Evolutionary conservation across 2,329 filamentous ascomycete species (phyloP), one percentile per base, ranked within the genome.

Genomic region (Alternaria conjuncta): DNA sequence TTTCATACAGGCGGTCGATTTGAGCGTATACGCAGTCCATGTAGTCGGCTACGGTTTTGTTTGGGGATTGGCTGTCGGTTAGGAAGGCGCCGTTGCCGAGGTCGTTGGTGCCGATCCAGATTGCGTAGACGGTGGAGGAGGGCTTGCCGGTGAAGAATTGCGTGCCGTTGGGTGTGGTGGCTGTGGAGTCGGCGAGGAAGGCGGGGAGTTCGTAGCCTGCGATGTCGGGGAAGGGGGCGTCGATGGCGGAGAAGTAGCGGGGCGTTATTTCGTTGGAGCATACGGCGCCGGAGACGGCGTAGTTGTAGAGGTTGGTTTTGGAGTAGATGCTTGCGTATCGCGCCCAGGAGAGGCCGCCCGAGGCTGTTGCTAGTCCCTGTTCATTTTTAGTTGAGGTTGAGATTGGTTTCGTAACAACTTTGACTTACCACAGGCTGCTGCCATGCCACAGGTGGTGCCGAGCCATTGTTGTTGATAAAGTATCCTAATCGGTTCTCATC

Each of bases 101-200:
- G 72, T 96, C 92, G 74, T 95, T 95, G 23, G 91, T 94, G 4
- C 92, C 92, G 71, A 94, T 93, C 90, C 90, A 94, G 55, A 94
- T 86, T 1, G 88, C 85, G 72, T 93, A 94, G 3, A 92, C 88
- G 0, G 91, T 92, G 66, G 89, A 88, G 28, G 86, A 79, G 2
- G 84, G 70, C 3, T 82, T 84, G 49, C 82, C 80, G 32, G 78
- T 73, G 61, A 86, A 78, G 61, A 86, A 78, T 6, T 79, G 78
- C 2, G 74, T 80, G 57, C 81, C 81, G 57, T 81, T 79, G 1
- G 76, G 64, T 13, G 66, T 60, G 32, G 21, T 49, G 58, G 74
- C 75, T 12, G 73, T 77, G 67, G 68, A 79, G 73, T 85, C 84
- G 9, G 82, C 80, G 36, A 84, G 69, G 73, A 83, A 85, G 26